Base-by-base conservation (phyloP, 306 rosid genomes). In the Dryas alaskensis region DNA sequence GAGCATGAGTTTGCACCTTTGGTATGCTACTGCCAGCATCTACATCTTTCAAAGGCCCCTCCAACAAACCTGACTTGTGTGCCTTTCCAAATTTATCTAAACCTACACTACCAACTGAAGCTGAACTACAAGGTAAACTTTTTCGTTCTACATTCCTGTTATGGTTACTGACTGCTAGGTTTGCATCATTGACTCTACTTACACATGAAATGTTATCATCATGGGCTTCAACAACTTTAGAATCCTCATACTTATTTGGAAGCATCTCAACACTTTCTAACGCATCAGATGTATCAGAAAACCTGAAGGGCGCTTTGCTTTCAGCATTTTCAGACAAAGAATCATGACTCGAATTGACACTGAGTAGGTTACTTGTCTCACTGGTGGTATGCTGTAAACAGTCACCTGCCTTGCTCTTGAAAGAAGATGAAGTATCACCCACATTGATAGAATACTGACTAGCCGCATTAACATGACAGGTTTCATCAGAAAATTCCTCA, bases 281-380 rank as follows among this genome's bases (percentile, higher is more conserved):
- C 70, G 79, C 74, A 67, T 57, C 75, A 45, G 69, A 44, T 12
- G 52, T 37, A 55, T 65, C 45, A 63, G 73, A 76, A 39, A 81
- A 73, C 74, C 86, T 82, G 60, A 79, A 31, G 50, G 76, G 73
- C 19, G 80, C 81, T 72, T 73, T 85, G 82, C 92, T 88, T 77
- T 91, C 87, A 27, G 89, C 93, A 85, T 87, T 88, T 81, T 87
- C 95, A 39, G 89, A 86, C 57, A 81, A 58, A 70, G 90, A 86
- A 83, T 85, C 91, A 16, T 81, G 92, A 77, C 84, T 73, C 19
- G 91, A 87, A 79, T 71, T 87, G 44, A 80, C 83, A 11, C 87
- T 79, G 25, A 79, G 75, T 61, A 78, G 67, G 72, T 89, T 81
- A 79, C 94, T 85, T 47, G 92, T 84, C 77, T 89, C 91, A 78